phyloP scores from a whole-genome alignment of 140 eudicot genomes.

The Cichorium intybus region DNA sequence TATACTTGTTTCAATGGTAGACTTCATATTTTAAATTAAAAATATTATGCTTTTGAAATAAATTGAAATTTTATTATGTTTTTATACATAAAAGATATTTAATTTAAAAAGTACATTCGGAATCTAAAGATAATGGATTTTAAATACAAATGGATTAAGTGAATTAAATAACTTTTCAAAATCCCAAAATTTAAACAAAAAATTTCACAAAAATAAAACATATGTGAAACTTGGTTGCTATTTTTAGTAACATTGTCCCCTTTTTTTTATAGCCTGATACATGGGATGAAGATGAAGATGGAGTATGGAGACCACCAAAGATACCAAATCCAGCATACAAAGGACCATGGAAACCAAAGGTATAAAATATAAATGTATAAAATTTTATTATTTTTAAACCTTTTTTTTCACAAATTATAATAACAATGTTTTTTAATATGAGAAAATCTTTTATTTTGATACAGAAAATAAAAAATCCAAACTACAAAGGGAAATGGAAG shows the following conservation, averaged over 20 bases:
- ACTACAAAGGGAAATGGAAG: conserved; percentile 97
- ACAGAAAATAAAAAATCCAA: conserved; percentile 93
- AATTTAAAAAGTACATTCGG: no score
- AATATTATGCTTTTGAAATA: no score
- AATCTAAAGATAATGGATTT: not conserved
- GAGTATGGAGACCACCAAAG: conserved; percentile 83
- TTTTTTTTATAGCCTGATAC: conserved; percentile 57
- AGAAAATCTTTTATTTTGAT: conserved; percentile 10
- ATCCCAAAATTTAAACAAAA: not conserved
- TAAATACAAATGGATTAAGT: no score
- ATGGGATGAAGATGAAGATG: conserved; percentile 99
- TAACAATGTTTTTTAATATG: not conserved
- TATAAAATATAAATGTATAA: conserved; percentile 31
- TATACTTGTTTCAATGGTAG: not conserved
- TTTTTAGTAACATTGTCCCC: not conserved
- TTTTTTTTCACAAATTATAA: no score
- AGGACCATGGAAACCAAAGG: conserved; percentile 98
- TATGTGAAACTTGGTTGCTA: not conserved
- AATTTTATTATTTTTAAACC: conserved; percentile 5
- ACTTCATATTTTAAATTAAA: no score
- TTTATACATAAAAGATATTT: no score
- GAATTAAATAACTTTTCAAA: no score
- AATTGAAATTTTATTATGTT: no score
- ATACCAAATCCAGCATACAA: conserved; percentile 90
- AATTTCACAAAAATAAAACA: not conserved